Conservation (phyloP, 2,329 filamentous ascomycete genomes). For the Macrophomina pseudophaseolina region DNA sequence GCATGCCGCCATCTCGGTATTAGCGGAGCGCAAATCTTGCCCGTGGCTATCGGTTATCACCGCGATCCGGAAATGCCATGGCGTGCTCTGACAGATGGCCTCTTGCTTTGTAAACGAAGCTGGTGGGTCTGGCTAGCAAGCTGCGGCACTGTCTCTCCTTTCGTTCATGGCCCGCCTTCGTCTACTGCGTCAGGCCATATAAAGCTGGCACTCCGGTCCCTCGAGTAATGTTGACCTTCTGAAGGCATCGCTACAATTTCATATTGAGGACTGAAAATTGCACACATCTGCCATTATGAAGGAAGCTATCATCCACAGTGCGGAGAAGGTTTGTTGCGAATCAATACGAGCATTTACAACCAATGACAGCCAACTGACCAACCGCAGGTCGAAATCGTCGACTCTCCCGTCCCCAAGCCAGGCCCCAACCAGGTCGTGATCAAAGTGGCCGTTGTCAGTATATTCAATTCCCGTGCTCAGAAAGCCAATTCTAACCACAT, state of each 20-base stretch:
- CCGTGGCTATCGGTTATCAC: neutral
- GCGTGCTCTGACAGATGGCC: neutral
- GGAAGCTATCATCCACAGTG: slow-evolving; percentile 33
- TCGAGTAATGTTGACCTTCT: neutral
- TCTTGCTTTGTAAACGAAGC: slow-evolving; percentile 1
- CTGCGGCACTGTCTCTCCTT: neutral
- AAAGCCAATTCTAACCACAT: neutral
- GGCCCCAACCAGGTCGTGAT: slow-evolving; percentile 45
- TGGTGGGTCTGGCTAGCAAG: neutral
- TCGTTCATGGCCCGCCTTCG: neutral
- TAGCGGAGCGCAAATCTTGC: neutral
- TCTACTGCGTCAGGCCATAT: slow-evolving; percentile 9
- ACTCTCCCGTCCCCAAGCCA: slow-evolving; percentile 40
- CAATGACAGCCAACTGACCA: neutral
- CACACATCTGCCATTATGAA: slow-evolving; percentile 31
- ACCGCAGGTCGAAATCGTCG: slow-evolving; percentile 45
- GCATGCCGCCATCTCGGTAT: neutral
- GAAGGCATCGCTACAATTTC: no score
- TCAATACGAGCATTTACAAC: neutral
- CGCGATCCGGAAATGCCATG: neutral
- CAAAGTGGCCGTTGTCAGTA: slow-evolving; percentile 40
- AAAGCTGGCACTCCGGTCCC: neutral
- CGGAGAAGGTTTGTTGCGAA: neutral
- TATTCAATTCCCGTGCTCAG: no score
- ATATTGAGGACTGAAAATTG: neutral